Base-by-base conservation (phyloP, 768 basidiomycete species). In the Naganishia onofrii region DNA sequence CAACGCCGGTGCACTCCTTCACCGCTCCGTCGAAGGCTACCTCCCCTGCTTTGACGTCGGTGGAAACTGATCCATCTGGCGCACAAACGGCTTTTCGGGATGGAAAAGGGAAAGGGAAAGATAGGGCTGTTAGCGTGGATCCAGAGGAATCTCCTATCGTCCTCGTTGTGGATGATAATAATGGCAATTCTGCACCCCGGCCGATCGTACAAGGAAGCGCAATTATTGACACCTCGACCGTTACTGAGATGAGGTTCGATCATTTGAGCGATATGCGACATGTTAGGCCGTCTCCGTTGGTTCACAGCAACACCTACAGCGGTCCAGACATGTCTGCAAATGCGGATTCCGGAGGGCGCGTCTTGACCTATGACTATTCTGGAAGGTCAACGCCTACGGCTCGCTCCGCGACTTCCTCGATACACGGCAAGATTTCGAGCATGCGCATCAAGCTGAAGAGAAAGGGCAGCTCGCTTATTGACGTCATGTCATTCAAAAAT, bases 371-470 rank as follows among this genome's bases (percentile, higher is more conserved):
- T 42, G 23, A 63, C 42, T 60, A 31, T 6, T 63, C 60, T 29
- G 60, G 60, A 26, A n/a, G 60, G 23, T 63, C 60, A 0, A 63
- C 60, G 12, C 60, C 60, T 17, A 44, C 38, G 8, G 38, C 38
- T 10, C n/a, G 15, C 1, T 63, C 60, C 19, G 26, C 60, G 38
- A 17, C 60, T 1, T 63, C 60, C 42, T 63, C 60, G 1, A 63
- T 63, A 6, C 60, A 63, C 2, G 29, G 42, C 38, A 63, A 46
- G 26, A n/a, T 63, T 44, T 63, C 60, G 13, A 44, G 13, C 17
- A 63, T 63, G 60, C 60, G 60, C 38, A n/a, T 42, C 60, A 63
- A 63, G 60, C 13, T 63, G 60, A 63, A 29, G 26, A 38, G 60
- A 26, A 63, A 63, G 60, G 60, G 60, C 28, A 63, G 60, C 38